phyloP scores from a whole-genome alignment of 345 rosid genomes.

The Arabis hirsuta region DNA sequence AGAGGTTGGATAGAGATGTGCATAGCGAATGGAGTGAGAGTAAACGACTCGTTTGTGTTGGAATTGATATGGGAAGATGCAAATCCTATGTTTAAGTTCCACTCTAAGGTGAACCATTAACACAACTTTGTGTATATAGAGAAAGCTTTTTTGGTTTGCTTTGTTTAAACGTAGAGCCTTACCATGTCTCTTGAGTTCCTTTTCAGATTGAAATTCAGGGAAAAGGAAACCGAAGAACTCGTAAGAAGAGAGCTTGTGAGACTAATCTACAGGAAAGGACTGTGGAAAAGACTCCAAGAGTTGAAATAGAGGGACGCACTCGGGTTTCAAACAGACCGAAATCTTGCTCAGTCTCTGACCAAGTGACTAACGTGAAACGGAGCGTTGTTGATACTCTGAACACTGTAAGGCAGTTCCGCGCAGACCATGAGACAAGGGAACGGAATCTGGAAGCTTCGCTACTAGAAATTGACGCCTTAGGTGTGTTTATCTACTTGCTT shows the following conservation, averaged over 20 bases:
- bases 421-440: conserved; percentile 36
- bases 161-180: not conserved
- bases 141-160: not conserved
- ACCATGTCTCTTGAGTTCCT: not conserved
- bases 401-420: conserved; percentile 14
- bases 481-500: conserved; percentile 27
- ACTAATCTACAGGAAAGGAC: not conserved
- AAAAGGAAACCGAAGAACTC: not conserved
- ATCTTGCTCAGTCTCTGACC: conserved; percentile 33
- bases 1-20: conserved; percentile 45
- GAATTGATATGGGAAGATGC: conserved; percentile 30
- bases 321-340: not conserved
- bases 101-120: conserved; percentile 32
- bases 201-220: conserved; percentile 17
- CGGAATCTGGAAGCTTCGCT: conserved; percentile 29
- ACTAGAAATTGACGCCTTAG: conserved; percentile 24
- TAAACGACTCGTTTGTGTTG: conserved; percentile 32
- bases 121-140: conserved; percentile 1
- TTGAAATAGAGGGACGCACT: conserved; percentile 9
- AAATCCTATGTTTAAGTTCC: conserved; percentile 30
- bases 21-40: conserved; percentile 34
- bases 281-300: conserved; percentile 8
- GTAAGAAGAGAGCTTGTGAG: conserved; percentile 34
- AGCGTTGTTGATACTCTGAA: conserved; percentile 26
- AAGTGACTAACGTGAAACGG: conserved; percentile 28